Evolutionary conservation across 345 rosid species (phyloP).

Genomic region (Lumnitzera racemosa): DNA sequence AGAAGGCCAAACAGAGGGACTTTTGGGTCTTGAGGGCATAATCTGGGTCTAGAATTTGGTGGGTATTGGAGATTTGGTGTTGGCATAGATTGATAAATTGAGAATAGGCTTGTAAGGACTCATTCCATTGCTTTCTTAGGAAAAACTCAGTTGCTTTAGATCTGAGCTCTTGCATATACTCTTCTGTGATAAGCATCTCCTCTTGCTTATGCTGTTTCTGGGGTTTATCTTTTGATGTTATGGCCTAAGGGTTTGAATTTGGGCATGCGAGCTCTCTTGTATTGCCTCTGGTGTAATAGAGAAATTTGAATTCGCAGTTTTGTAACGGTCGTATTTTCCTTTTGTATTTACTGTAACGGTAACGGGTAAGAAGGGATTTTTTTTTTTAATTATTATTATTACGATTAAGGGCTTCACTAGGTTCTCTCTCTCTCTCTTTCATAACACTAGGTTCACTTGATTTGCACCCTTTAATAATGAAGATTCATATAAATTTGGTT

Average conservation of each 20-base stretch:
- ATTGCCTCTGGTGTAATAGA: background rate
- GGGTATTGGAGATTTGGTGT: conserved; percentile 21
- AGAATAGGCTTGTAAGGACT: conserved; percentile 52
- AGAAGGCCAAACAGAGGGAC: conserved; percentile 62
- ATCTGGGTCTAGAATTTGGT: conserved; percentile 18
- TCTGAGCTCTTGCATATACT: conserved; percentile 54
- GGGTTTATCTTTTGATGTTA: background rate
- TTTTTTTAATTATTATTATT: background rate
- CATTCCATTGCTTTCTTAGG: conserved; percentile 74
- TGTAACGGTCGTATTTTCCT: conserved; percentile 51
- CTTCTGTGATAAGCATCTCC: conserved; percentile 11
- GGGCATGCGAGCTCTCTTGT: background rate
- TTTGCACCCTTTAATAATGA: too few relatives aligned
- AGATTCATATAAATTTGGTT: too few relatives aligned
- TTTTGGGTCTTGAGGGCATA: conserved; percentile 31
- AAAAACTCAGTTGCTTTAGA: conserved; percentile 70
- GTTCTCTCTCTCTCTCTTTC: too few relatives aligned
- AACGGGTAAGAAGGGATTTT: conserved; percentile 17
- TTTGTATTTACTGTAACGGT: conserved; percentile 18
- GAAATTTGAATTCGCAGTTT: conserved; percentile 15
- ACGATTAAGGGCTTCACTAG: too few relatives aligned
- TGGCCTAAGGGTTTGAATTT: background rate
- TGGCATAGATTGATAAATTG: conserved; percentile 54
- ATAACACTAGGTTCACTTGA: too few relatives aligned
- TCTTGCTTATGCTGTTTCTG: conserved; percentile 1